These are phyloP conservation scores for Incumbomyces delicatus DNA, from an alignment of 2,329 filamentous ascomycete genomes.

Conservation along the genomic window DNA sequence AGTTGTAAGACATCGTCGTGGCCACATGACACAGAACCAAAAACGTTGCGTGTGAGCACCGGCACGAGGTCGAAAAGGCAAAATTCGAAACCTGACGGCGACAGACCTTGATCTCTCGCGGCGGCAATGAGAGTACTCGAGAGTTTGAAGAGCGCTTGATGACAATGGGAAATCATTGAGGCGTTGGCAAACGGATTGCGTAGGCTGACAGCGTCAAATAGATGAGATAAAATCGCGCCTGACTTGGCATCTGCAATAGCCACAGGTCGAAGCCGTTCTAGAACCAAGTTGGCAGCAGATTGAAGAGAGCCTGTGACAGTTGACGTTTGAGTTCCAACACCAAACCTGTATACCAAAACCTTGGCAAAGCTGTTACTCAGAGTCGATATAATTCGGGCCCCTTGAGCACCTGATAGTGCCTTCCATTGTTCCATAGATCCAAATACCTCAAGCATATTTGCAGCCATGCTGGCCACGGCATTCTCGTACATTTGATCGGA, in stretches of 20 bases:
- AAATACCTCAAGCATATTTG: constrained; percentile 69
- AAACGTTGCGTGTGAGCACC: not conserved
- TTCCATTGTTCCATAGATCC: constrained; percentile 82
- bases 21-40: too few species aligned
- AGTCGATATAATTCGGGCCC: constrained; percentile 56
- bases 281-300: constrained; percentile 63
- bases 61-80: constrained; percentile 1
- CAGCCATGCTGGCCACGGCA: constrained; percentile 57
- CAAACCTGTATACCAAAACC: constrained; percentile 62
- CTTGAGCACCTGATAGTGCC: constrained; percentile 59
- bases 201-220: constrained; percentile 44
- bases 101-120: not conserved
- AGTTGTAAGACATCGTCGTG: not conserved
- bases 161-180: not conserved
- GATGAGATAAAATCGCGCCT: constrained; percentile 63
- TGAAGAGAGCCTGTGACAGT: constrained; percentile 53
- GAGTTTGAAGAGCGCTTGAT: not conserved
- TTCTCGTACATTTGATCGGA: constrained; percentile 45
- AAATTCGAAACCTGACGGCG: constrained; percentile 1
- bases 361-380: constrained; percentile 63
- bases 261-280: constrained; percentile 65
- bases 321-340: constrained; percentile 53
- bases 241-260: constrained; percentile 62
- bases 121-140: not conserved
- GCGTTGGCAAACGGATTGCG: not conserved